Percentiles rank a stretch among this genome's conserved stretches.
Evolutionary conservation across 1,284 basidiomycete species (phyloP).

Genomic region (Tausonia pullulans): DNA sequence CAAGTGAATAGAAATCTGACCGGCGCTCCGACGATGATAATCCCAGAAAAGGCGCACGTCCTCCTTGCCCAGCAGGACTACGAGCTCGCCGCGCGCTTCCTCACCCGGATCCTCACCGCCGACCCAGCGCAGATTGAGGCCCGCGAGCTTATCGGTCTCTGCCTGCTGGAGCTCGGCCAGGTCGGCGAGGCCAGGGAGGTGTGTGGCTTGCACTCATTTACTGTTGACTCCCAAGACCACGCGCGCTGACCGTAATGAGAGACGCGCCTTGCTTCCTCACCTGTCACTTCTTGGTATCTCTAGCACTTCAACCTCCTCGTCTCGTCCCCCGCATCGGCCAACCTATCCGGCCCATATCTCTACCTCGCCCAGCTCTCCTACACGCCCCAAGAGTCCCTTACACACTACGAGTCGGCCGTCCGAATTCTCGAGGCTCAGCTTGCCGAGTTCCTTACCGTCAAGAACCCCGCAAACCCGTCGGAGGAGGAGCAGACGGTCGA

Average conservation of each 20-base stretch:
- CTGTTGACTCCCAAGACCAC: neutral
- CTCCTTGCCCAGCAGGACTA: conserved; percentile 75
- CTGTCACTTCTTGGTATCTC: neutral
- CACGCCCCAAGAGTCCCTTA: conserved; percentile 63
- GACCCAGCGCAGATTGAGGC: conserved; percentile 57
- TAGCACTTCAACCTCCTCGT: conserved; percentile 42
- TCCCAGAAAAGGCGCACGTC: conserved; percentile 44
- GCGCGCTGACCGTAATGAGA: neutral
- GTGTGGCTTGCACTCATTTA: conserved; percentile 23
- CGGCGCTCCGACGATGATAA: neutral
- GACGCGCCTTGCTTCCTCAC: neutral
- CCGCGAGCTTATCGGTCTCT: conserved; percentile 65
- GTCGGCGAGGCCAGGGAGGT: conserved; percentile 61
- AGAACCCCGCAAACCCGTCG: conserved; percentile 22
- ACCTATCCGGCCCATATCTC: conserved; percentile 63
- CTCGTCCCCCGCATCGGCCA: conserved; percentile 49
- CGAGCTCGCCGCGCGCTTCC: conserved; percentile 62
- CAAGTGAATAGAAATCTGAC: neutral
- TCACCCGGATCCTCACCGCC: conserved; percentile 54
- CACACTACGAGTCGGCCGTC: conserved; percentile 69
- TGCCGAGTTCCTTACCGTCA: conserved; percentile 25
- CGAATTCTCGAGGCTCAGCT: conserved; percentile 59
- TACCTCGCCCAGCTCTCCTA: conserved; percentile 75
- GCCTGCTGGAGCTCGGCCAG: conserved; percentile 65
- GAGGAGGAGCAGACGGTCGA: conserved; percentile 34